Base-by-base conservation (phyloP, 2,329 filamentous ascomycete genomes). In the Thelonectria rubi region DNA sequence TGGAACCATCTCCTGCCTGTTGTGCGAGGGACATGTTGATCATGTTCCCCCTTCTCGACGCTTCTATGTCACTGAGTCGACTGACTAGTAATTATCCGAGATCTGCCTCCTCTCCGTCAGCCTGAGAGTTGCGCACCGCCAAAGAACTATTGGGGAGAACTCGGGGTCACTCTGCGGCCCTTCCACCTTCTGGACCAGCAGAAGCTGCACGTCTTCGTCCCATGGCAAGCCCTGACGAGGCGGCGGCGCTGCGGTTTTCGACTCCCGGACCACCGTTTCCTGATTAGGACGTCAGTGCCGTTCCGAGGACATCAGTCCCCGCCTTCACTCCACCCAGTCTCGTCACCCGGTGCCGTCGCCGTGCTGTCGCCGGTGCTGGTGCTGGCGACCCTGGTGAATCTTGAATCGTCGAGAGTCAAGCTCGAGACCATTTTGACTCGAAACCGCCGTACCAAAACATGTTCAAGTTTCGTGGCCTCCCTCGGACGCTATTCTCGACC, bases 401-500 rank as follows among this genome's bases (percentile, higher is more conserved):
- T 65, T 52, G 58, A 68, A 60, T 63, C 57, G 65, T 58, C 49
- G 37, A 30, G 47, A 30, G 54, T 47, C 24, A 49, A 53, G 26
- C 55, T 71, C 70, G 69, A 72, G 70, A 73, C 72, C 65, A 70
- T 73, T 68, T 65, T 70, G 62, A 69, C 64, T 65, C 69, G 62
- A 66, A 64, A 62, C 59, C 30, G 47, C 58, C 47, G 42, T 55
- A 47, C 45, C 52, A 42, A 30, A 42, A 49, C 51, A 54, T 46
- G 24, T 51, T 47, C 55, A 48, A 43, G 52, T 45, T 58, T 55
- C 61, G 48, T 62, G 55, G 62, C 62, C 60, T 65, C 65, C 77
- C 76, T 78, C 78, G 76, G 78, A 81, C 80, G 79, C 80, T 79
- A 80, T 78, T 76, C 75, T 74, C 75, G 70, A 78, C 77, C 69